These are phyloP conservation scores for Sclerotinia glacialis DNA, from an alignment of 2,329 filamentous ascomycete species.

Conservation along the genomic window DNA sequence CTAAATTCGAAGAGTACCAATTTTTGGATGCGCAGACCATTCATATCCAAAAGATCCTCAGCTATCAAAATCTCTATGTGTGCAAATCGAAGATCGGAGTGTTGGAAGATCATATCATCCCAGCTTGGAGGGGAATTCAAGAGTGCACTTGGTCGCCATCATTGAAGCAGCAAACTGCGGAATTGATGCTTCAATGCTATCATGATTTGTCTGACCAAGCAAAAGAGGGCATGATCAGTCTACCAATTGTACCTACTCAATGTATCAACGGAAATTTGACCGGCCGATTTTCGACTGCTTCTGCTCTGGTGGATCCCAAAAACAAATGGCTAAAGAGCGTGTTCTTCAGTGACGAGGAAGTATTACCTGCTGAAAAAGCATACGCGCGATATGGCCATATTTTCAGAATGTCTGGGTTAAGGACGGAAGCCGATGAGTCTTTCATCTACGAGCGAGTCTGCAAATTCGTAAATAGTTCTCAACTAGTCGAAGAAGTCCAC, in stretches of 20 bases:
- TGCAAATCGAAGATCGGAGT: constrained; percentile 22
- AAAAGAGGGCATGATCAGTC: constrained; percentile 23
- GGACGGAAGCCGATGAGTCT: constrained; percentile 27
- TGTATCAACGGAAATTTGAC: constrained; percentile 23
- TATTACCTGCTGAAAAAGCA: constrained; percentile 29
- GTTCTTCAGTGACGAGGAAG: constrained; percentile 36
- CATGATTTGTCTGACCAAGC: constrained; percentile 18
- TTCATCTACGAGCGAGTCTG: constrained; percentile 25
- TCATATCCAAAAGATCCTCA: constrained; percentile 17
- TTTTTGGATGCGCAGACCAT: constrained; percentile 26
- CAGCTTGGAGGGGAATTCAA: constrained; percentile 26
- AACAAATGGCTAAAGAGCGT: constrained; percentile 22
- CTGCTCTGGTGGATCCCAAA: constrained; percentile 30
- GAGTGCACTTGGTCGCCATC: constrained; percentile 17
- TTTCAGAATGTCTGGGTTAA: constrained; percentile 31
- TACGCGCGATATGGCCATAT: constrained; percentile 24
- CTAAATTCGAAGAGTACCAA: constrained; percentile 26
- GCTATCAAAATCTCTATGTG: constrained; percentile 20
- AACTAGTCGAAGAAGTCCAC: constrained; percentile 16
- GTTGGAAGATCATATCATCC: constrained; percentile 30
- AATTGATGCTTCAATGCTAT: constrained; percentile 27
- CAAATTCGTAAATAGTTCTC: constrained; percentile 23
- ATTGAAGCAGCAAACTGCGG: constrained; percentile 27
- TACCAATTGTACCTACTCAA: constrained; percentile 30
- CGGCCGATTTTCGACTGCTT: constrained; percentile 26